phyloP scores from a whole-genome alignment of 2,329 filamentous ascomycete genomes.

The Fusarium camptoceras region DNA sequence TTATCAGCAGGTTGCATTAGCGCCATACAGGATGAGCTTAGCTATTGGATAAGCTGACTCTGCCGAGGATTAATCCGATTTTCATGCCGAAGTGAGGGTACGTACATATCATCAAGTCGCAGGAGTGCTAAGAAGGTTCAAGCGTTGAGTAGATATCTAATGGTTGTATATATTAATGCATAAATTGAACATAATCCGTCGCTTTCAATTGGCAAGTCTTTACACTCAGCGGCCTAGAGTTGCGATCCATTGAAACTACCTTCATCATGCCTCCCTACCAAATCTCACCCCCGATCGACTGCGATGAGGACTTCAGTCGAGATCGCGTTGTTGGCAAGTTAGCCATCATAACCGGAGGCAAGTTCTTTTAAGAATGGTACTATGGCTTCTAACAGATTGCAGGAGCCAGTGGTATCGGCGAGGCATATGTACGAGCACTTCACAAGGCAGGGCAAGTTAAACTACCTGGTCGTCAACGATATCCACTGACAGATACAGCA shows the following conservation, averaged over 20 bases:
- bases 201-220: no score
- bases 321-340: background rate
- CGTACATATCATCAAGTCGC: slow-evolving; percentile 5
- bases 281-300: accelerated
- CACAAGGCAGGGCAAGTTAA: background rate
- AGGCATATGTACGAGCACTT: slow-evolving; percentile 2
- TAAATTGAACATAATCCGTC: no score
- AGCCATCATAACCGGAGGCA: background rate
- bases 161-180: background rate
- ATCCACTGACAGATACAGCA: accelerated
- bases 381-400: background rate
- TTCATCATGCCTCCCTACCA: background rate
- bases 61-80: background rate
- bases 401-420: slow-evolving; percentile 4
- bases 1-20: slow-evolving; percentile 36
- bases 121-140: background rate
- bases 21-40: background rate
- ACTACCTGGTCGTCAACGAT: accelerated
- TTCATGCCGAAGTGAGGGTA: background rate
- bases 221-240: accelerated
- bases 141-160: background rate
- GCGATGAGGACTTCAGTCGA: background rate
- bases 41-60: accelerated
- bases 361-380: background rate
- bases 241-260: accelerated